Evolutionary conservation across 1,284 basidiomycete genomes (phyloP), one percentile per base, ranked within the genome.

Genomic region (Papiliotrema nemorosa): DNA sequence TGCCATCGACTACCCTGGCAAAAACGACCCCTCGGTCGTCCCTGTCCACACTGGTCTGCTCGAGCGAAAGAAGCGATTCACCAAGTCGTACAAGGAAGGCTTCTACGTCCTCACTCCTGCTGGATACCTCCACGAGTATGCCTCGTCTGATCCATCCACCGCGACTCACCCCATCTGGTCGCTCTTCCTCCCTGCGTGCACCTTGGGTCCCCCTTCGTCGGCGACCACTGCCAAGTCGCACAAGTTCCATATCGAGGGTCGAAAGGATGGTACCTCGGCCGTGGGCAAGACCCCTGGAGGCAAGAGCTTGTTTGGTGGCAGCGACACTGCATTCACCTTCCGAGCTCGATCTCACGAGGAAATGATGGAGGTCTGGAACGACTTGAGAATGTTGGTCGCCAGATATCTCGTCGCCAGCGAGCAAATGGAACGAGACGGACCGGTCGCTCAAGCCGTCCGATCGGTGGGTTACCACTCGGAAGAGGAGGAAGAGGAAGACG

Each of bases 281-380:
- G 66, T 66, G 56, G 73, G 73, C 56, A 73, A 72, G 65, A 89
- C 89, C 3, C 83, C 79, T 13, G 86, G 84, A 4, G 84, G 84
- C 9, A 57, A 77, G 64, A 71, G 79, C 55, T 67, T 80, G 52
- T 73, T 78, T 54, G 73, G 77, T 53, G 70, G 74, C 51, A 73
- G 72, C 57, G 79, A 80, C 51, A 77, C 77, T 53, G 90, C 90
- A 22, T 97, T 89, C 84, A 90, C 85, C 41, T 97, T 98, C 82
- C 83, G 92, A 46, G 83, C 88, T 39, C 80, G 93, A 57, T 87
- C 84, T 60, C 84, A 90, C 67, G 93, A 97, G 61, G 94, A 97
- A 69, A 91, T 97, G 89, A 93, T 97, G 90, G 94, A 97, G 77
- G 97, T 96, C 88, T 98, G 96, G 94, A 97, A 97, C 75, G 96